A percentile compares a stretch with the other conserved stretches of the same genome.
These are phyloP conservation scores for Termitomyces sp. DNA, from an alignment of 768 basidiomycete species.

Conservation along the genomic window DNA sequence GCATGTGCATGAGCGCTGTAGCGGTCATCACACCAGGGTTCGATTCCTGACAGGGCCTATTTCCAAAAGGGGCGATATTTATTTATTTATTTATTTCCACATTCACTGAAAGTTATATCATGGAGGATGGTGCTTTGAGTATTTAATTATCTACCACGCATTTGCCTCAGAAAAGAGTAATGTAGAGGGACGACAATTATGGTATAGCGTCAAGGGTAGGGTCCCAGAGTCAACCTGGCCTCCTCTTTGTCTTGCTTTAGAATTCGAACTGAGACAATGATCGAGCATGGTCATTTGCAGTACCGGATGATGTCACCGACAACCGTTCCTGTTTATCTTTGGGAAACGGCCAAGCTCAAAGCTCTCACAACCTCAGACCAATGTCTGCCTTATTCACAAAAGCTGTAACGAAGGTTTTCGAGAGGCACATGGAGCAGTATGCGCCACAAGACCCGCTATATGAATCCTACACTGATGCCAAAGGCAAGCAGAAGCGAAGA, in stretches of 20 bases:
- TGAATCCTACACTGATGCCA: constrained; percentile 50
- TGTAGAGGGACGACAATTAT: too few relatives aligned
- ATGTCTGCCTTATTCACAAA: constrained; percentile 31
- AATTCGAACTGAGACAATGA: neutral
- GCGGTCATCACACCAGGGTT: constrained; percentile 9
- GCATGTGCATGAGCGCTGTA: too few relatives aligned
- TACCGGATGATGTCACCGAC: neutral
- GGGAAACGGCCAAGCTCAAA: neutral
- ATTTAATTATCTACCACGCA: too few relatives aligned
- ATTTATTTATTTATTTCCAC: too few relatives aligned
- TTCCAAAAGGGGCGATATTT: neutral
- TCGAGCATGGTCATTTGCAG: neutral
- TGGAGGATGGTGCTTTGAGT: neutral
- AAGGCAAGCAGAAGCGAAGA: constrained; percentile 50
- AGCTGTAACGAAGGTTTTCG: constrained; percentile 61
- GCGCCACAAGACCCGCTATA: constrained; percentile 72
- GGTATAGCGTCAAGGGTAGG: too few relatives aligned
- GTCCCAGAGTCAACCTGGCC: too few relatives aligned
- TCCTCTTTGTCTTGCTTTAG: neutral
- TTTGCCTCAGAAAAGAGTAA: neutral
- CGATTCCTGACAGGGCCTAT: constrained; percentile 2
- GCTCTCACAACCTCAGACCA: neutral
- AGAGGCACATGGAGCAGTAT: constrained; percentile 59
- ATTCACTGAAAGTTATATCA: neutral
- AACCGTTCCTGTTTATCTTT: neutral